Evolutionary conservation across 768 basidiomycete species (phyloP).

Genomic region (Floccularia luteovirens): DNA sequence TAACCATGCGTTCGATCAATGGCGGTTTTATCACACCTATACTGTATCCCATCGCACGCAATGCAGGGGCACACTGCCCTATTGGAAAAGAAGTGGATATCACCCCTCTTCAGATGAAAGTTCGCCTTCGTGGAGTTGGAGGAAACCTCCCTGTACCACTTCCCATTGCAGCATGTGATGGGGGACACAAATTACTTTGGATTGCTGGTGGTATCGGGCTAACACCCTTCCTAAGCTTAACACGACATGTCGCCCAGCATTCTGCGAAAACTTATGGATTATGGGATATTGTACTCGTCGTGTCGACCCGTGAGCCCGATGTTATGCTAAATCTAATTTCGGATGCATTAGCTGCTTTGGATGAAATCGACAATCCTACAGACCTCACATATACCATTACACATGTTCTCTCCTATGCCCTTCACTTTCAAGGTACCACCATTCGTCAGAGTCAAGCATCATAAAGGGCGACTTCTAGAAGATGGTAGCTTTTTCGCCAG

Average conservation of each 20-base stretch:
- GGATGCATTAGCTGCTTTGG: conserved; percentile 1
- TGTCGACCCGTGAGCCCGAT: conserved; percentile 7
- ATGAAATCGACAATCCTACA: background rate
- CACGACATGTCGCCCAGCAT: conserved; percentile 2
- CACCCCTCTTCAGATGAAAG: background rate
- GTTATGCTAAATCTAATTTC: conserved; percentile 4
- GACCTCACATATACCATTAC: background rate
- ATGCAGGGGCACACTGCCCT: background rate
- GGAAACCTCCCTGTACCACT: conserved; percentile 5
- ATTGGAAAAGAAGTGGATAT: background rate
- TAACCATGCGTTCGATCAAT: conserved; percentile 4
- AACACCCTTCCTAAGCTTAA: conserved; percentile 6
- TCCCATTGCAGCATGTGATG: conserved; percentile 4
- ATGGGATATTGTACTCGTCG: conserved; percentile 5
- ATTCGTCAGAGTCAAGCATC: conserved; percentile 1
- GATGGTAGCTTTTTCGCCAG: conserved; percentile 2
- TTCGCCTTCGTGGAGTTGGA: conserved; percentile 3
- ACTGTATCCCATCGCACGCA: conserved; percentile 3
- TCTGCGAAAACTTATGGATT: background rate
- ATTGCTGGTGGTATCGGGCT: conserved; percentile 7
- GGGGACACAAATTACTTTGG: conserved; percentile 2
- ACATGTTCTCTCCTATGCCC: conserved; percentile 2
- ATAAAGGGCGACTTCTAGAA: conserved; percentile 1
- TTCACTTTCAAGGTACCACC: background rate
- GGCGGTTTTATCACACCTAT: conserved; percentile 6